phyloP scores from a whole-genome alignment of 2,329 filamentous ascomycete species.

The Fusarium pilosicola region DNA sequence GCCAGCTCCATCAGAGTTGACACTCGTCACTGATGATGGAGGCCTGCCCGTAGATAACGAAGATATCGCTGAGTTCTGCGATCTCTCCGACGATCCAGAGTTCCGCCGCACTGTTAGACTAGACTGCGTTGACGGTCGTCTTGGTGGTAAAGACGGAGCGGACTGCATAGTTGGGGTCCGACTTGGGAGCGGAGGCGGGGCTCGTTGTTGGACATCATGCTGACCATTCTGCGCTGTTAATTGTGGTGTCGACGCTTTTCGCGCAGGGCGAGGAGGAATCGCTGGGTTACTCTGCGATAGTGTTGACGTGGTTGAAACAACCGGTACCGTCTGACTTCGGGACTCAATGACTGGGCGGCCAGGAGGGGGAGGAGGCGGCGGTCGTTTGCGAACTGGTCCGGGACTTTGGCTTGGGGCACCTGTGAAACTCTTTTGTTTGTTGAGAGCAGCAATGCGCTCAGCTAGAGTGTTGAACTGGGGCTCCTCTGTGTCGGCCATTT shows the following conservation, averaged over 20 bases:
- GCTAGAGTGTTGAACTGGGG: conserved; percentile 69
- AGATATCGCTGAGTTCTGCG: conserved; percentile 64
- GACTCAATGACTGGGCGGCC: conserved; percentile 52
- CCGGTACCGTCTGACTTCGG: conserved; percentile 51
- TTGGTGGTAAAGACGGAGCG: conserved; percentile 61
- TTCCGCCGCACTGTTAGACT: conserved; percentile 58
- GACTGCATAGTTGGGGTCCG: conserved; percentile 47
- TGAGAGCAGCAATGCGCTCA: conserved; percentile 72
- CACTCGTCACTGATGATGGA: conserved; percentile 60
- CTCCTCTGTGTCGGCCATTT: conserved; percentile 71
- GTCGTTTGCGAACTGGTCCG: conserved; percentile 55
- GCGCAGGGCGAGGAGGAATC: conserved; percentile 36
- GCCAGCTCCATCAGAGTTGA: conserved; percentile 53
- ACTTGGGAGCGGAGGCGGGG: conserved; percentile 51
- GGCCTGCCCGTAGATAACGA: conserved; percentile 59
- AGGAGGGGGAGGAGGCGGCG: conserved; percentile 53
- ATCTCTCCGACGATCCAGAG: conserved; percentile 68
- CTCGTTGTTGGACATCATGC: conserved; percentile 30
- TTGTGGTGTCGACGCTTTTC: conserved; percentile 20
- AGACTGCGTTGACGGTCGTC: conserved; percentile 57
- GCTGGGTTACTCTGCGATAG: conserved; percentile 24
- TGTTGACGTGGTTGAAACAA: conserved; percentile 46
- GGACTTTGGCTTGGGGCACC: conserved; percentile 49
- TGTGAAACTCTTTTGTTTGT: conserved; percentile 69
- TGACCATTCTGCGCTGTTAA: conserved; percentile 14